phyloP scores from a whole-genome alignment of 139 green algal species.

The Closterium sp. region DNA sequence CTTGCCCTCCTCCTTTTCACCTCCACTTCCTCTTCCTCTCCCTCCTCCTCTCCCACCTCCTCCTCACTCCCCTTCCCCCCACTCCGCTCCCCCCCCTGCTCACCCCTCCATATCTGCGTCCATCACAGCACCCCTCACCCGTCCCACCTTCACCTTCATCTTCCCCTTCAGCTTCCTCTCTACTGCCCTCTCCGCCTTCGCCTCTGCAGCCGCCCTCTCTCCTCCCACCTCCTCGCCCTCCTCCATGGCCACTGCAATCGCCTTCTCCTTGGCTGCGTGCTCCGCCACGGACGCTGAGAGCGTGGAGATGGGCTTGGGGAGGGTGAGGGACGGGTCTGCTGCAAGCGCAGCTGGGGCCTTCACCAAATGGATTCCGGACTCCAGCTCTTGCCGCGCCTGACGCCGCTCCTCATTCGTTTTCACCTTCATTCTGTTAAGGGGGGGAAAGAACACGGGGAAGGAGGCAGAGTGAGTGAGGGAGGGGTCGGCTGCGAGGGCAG shows the following conservation, averaged over 20 bases:
- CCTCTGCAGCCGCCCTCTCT: not conserved
- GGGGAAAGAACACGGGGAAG: not conserved
- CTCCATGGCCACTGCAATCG: not conserved
- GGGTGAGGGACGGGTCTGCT: slow-evolving; percentile 30
- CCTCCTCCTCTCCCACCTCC: too few species aligned
- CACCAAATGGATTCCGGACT: slow-evolving; percentile 78
- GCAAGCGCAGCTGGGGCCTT: slow-evolving; percentile 33
- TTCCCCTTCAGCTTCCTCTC: slow-evolving; percentile 15
- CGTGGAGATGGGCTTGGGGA: slow-evolving; percentile 1
- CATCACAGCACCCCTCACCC: not conserved
- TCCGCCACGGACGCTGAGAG: not conserved
- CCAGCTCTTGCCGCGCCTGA: slow-evolving; percentile 69
- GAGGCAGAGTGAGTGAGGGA: not conserved
- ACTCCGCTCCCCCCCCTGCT: too few species aligned
- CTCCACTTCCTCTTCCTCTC: too few species aligned
- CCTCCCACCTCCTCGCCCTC: not conserved
- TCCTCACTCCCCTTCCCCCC: too few species aligned
- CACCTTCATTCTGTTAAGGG: slow-evolving; percentile 55
- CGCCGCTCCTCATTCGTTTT: slow-evolving; percentile 64
- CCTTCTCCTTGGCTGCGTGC: not conserved
- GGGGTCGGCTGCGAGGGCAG: not conserved
- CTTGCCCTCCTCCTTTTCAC: too few species aligned
- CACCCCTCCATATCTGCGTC: not conserved
- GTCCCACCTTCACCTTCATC: slow-evolving; percentile 8
- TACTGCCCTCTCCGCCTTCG: not conserved